These are phyloP conservation scores for Candida ovalis DNA, from an alignment of 805 yeast genomes.

Conservation along the genomic window DNA sequence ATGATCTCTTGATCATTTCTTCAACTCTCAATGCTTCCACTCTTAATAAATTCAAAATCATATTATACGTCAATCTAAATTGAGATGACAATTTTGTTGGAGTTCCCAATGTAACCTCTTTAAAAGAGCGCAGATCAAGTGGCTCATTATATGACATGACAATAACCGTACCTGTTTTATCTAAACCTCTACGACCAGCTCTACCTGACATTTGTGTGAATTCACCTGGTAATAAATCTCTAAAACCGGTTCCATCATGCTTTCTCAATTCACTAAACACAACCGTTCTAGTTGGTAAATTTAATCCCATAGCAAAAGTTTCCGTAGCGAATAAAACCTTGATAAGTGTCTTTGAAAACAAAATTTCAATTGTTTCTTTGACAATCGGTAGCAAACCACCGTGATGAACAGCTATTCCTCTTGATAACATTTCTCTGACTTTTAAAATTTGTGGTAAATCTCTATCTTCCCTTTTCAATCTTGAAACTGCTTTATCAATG, in stretches of 20 bases:
- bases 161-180: conserved; percentile 89
- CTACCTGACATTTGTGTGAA: conserved; percentile 99
- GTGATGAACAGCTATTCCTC: conserved; percentile 96
- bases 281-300: conserved; percentile 94
- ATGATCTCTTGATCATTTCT: conserved; percentile 95
- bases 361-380: conserved; percentile 87
- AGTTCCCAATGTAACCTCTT: conserved; percentile 79
- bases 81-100: conserved; percentile 91
- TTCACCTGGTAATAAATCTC: conserved; percentile 90
- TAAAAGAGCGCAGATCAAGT: conserved; percentile 52
- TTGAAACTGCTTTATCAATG: conserved; percentile 80
- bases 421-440: conserved; percentile 72
- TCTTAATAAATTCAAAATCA: conserved; percentile 87
- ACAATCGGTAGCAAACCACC: conserved; percentile 92
- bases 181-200: conserved; percentile 98
- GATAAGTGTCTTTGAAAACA: conserved; percentile 81
- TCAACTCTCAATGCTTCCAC: conserved; percentile 96
- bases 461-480: conserved; percentile 88
- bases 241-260: conserved; percentile 82
- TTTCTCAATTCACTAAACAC: conserved; percentile 82
- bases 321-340: conserved; percentile 95
- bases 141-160: conserved; percentile 80
- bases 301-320: conserved; percentile 98
- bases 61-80: conserved; percentile 89
- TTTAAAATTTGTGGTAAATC: conserved; percentile 87